Evolutionary conservation across 228 moss, liverwort and hornwort species (phyloP).

Genomic region (Sphagnum fallax): DNA sequence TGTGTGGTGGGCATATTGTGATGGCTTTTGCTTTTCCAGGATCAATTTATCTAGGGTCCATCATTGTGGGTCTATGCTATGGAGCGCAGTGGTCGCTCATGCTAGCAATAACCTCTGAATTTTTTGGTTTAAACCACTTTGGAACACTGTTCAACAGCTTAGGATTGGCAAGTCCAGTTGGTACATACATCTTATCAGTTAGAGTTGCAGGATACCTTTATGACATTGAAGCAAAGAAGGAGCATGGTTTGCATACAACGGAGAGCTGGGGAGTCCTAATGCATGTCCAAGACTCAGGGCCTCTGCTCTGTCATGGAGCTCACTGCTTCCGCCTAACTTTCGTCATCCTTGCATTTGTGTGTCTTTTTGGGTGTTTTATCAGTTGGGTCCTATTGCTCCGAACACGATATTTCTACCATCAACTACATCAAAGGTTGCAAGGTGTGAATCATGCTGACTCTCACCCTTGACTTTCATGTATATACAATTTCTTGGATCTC

Average conservation of each 20-base stretch:
- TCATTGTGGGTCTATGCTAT: conserved; percentile 53
- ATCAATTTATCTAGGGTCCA: conserved; percentile 46
- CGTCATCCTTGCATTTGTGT: conserved; percentile 41
- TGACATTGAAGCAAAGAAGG: conserved; percentile 43
- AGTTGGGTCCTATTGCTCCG: conserved; percentile 25
- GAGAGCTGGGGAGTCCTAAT: neutral
- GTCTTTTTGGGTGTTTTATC: conserved; percentile 35
- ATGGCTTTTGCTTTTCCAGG: conserved; percentile 40
- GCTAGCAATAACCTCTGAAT: conserved; percentile 69
- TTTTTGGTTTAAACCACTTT: conserved; percentile 58
- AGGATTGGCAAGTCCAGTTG: conserved; percentile 57
- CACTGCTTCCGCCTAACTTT: conserved; percentile 63
- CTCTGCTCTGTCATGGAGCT: conserved; percentile 38
- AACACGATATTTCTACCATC: conserved; percentile 31
- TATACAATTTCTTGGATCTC: too few species aligned
- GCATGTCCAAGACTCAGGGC: conserved; percentile 7
- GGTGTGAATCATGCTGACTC: too few species aligned
- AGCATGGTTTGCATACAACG: conserved; percentile 1
- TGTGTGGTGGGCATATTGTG: conserved; percentile 55
- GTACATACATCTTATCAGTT: conserved; percentile 52
- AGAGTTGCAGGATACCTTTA: conserved; percentile 54
- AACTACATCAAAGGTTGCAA: conserved; percentile 17
- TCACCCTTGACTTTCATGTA: too few species aligned
- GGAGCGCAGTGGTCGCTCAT: conserved; percentile 82
- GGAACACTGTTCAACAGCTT: conserved; percentile 67